Evolutionary conservation across 768 basidiomycete species (phyloP), one percentile per base, ranked within the genome.

Genomic region (Suillus subaureus): DNA sequence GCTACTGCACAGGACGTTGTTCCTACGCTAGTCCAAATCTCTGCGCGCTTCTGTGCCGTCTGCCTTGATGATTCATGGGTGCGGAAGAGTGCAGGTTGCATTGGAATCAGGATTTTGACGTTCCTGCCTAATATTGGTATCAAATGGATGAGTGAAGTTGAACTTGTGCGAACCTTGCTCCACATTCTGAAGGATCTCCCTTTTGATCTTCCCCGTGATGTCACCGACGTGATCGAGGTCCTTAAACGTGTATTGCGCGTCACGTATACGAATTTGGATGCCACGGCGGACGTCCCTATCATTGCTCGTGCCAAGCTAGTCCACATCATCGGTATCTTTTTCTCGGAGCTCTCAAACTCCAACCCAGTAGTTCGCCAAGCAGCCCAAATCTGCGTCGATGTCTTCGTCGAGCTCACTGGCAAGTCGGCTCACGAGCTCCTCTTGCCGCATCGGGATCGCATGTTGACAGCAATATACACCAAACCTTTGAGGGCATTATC

Each of bases 181-280:
- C 94, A 95, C 71, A 90, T 96, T 67, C 81, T 99, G 57, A 97
- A 99, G 74, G 97, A 99, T 73, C 91, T 97, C 71, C 96, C 97
- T 0, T 85, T 87, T 68, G 96, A 98, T 70, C 83, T 96, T 26
- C 93, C 96, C 18, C 86, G 87, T 7, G 89, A 96, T 69, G 87
- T 94, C 33, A 86, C 89, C 39, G 87, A 91, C 56, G 91, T 97
- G 23, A 81, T 89, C 9, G 87, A 91, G 63, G 89, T 93, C n/a
- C 81, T 99, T 56, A 83, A 83, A 58, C 82, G 80, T 63, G 85
- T 95, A 51, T 76, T 94, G 55, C 82, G 83, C 8, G 87, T 89
- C 54, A 84, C 89, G 74, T 85, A 84, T 66, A 77, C 80, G 11
- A 82, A 83, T 64, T 71, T 82, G 31, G 84, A 86, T 70, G 75